Evolutionary conservation across 768 basidiomycete species (phyloP), one percentile per base, ranked within the genome.

Genomic region (Clitopilus passeckerianus): DNA sequence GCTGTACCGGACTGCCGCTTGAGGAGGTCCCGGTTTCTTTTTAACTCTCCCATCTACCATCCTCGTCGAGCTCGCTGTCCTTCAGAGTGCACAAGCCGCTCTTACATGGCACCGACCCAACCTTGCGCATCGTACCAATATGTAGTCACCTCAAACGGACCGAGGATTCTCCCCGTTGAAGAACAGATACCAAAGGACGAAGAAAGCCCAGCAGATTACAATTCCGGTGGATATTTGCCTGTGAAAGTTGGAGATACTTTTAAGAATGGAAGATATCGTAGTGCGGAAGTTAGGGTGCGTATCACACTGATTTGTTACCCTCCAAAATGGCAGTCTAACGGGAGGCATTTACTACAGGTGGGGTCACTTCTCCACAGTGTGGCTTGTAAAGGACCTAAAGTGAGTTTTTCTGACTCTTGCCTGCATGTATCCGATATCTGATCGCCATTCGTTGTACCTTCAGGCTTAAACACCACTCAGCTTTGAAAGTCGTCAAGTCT

Each of bases 311-410:
- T 62, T 56, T 50, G 62, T 55, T 41, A 65, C 69, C 63, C 68
- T 68, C 63, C 61, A 67, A 67, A 70, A 61, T 60, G 41, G 60
- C 71, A 58, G 59, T 54, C 58, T 57, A 58, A 50, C 9, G 62
- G 64, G 52, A 57, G 57, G 24, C 61, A 41, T 27, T 43, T 22
- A 56, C 41, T 23, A 16, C 52, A 92, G 90, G 59, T 96, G 94
- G 94, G 94, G 94, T 37, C 93, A 95, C 75, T 96, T 96, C 71
- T 94, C 91, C 1, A 95, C 94, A 15, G 94, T 95, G 23, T 95
- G 93, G 93, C 86, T 94, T 34, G 90, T 91, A 18, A 87, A 87
- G 68, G 92, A 93, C 70, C 73, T 76, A 24, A 74, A 84, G 91
- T 93, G 64, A 69, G 90, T 81, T 50, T 59, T 53, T 14, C 22